Percentiles rank a stretch among this genome's conserved stretches.
phyloP scores from a whole-genome alignment of 345 rosid species.

The Microthlaspi erraticum region DNA sequence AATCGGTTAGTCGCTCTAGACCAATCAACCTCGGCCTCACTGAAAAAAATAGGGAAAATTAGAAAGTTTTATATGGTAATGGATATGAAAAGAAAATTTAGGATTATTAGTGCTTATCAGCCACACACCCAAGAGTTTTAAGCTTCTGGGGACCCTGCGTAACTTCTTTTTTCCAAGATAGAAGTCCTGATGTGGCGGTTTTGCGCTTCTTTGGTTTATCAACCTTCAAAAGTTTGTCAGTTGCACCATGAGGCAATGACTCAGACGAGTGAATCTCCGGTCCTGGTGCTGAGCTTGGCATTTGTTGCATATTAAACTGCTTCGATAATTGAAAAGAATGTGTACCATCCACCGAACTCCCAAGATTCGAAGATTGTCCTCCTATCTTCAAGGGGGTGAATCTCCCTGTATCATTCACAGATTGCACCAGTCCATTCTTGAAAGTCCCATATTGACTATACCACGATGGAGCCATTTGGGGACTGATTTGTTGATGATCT shows the following conservation, averaged over 20 bases:
- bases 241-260: conserved; percentile 46
- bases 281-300: conserved; percentile 41
- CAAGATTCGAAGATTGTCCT: conserved; percentile 50
- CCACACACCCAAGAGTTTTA: conserved; percentile 66
- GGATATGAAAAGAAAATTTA: conserved; percentile 3
- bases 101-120: conserved; percentile 24
- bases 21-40: conserved; percentile 76
- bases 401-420: conserved; percentile 52
- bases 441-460: conserved; percentile 68
- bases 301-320: conserved; percentile 43
- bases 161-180: conserved; percentile 76
- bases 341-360: conserved; percentile 52
- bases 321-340: conserved; percentile 45
- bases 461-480: conserved; percentile 80
- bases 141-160: conserved; percentile 49
- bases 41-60: conserved; percentile 46
- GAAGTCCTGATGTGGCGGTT: conserved; percentile 53
- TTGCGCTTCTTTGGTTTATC: conserved; percentile 71
- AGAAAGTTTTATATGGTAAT: background rate
- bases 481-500: conserved; percentile 64
- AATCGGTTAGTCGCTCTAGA: conserved; percentile 61
- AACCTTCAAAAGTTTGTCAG: conserved; percentile 39
- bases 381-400: conserved; percentile 44
- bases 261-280: conserved; percentile 49
- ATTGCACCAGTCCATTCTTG: conserved; percentile 69